A percentile compares a stretch with the other conserved stretches of the same genome.
Evolutionary conservation across 352 stramenopile species (phyloP).

Genomic region (Blastocystis sp.): DNA sequence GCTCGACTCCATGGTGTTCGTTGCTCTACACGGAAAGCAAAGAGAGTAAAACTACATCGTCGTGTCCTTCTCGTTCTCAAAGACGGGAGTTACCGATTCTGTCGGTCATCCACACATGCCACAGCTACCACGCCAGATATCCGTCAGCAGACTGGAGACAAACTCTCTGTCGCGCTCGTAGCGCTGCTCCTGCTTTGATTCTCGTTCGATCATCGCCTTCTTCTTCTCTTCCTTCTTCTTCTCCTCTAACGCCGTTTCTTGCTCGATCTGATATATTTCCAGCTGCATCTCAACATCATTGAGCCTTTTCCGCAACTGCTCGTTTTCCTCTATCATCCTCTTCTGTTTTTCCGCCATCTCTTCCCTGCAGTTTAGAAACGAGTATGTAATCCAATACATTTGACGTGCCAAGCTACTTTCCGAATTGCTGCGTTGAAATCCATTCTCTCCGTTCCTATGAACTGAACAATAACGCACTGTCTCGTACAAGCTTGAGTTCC

Average conservation of each 20-base stretch:
- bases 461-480: neutral
- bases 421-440: constrained; percentile 26
- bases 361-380: constrained; percentile 16
- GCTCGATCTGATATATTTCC: constrained; percentile 57
- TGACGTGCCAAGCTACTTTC: constrained; percentile 8
- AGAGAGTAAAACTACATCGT: neutral
- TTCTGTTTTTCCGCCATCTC: constrained; percentile 39
- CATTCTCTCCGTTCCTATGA: neutral
- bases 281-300: constrained; percentile 23
- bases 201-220: neutral
- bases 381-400: neutral
- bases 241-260: neutral
- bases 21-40: neutral
- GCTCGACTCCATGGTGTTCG: constrained; percentile 4
- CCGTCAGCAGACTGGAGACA: constrained; percentile 14
- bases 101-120: neutral
- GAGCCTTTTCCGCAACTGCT: constrained; percentile 22
- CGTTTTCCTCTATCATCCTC: constrained; percentile 14
- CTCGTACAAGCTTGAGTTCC: neutral
- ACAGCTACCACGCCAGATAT: constrained; percentile 40
- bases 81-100: constrained; percentile 22
- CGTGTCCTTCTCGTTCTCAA: neutral
- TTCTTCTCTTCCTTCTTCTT: constrained; percentile 30
- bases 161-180: constrained; percentile 22
- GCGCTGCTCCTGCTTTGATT: neutral